These are phyloP conservation scores for Sinapis alba DNA, from an alignment of 441 rosid species.

Conservation along the genomic window DNA sequence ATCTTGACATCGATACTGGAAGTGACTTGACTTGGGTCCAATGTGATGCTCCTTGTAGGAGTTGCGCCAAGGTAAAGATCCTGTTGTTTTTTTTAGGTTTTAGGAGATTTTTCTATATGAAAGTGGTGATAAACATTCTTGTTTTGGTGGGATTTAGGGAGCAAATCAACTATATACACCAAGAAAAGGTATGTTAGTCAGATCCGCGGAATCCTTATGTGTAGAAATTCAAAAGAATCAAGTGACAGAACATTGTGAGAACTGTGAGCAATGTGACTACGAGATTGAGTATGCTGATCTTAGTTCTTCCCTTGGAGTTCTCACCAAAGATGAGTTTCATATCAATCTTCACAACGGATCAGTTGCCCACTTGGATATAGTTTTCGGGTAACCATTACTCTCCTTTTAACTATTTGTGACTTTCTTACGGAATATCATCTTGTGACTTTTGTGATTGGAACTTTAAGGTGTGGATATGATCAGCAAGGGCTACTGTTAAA, in stretches of 20 bases:
- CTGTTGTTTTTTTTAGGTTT: neutral
- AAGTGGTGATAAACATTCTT: conserved; percentile 1
- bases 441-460: conserved; percentile 29
- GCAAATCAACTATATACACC: conserved; percentile 86
- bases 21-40: conserved; percentile 98
- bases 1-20: conserved; percentile 88
- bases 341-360: conserved; percentile 69
- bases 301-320: conserved; percentile 92
- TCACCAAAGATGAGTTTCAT: conserved; percentile 79
- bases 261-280: conserved; percentile 85
- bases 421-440: neutral
- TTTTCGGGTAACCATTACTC: conserved; percentile 63
- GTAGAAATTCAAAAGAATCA: conserved; percentile 66
- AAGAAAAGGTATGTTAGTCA: conserved; percentile 52
- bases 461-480: conserved; percentile 86
- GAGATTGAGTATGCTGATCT: conserved; percentile 95
- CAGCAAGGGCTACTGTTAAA: conserved; percentile 84
- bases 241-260: conserved; percentile 49
- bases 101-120: neutral
- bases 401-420: neutral
- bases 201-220: conserved; percentile 58
- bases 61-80: conserved; percentile 79
- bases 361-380: conserved; percentile 51
- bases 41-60: conserved; percentile 92
- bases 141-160: conserved; percentile 60